Conservation (phyloP, 345 rosid species). For the Nasturtium officinale region DNA sequence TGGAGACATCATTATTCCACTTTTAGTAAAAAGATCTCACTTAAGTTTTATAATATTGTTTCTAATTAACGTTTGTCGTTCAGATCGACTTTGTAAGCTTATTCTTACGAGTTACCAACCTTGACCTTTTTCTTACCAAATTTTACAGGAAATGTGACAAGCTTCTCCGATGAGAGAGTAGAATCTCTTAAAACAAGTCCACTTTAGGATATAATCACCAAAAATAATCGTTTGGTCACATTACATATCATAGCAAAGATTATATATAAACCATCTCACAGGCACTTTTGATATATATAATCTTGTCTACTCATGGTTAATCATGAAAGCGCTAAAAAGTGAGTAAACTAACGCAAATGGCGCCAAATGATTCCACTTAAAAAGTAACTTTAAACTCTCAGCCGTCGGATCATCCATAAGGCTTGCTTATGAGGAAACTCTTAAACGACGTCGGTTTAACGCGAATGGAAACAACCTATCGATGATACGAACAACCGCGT, state of each 20-base stretch:
- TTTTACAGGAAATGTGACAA: neutral
- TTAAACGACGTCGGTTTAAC: neutral
- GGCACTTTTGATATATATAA: neutral
- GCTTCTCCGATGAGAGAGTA: neutral
- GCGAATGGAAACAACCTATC: slow-evolving; percentile 6
- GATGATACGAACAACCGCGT: slow-evolving; percentile 34
- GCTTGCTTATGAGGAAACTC: neutral
- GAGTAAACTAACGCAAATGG: neutral
- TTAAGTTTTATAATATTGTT: neutral
- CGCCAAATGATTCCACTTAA: neutral
- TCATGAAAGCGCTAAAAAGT: neutral
- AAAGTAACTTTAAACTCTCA: neutral
- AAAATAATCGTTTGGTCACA: neutral
- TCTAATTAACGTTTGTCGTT: neutral
- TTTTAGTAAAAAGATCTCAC: too few species aligned
- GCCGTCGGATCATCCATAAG: slow-evolving; percentile 6
- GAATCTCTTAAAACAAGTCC: neutral
- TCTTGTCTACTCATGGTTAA: neutral
- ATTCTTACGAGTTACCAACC: slow-evolving; percentile 23
- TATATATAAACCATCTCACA: too few species aligned
- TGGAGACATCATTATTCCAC: neutral
- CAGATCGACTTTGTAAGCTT: neutral
- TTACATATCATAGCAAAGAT: neutral
- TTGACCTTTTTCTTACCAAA: neutral
- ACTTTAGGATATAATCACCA: neutral